A percentile compares a stretch with the other conserved stretches of the same genome.
phyloP scores from a whole-genome alignment of 2,329 filamentous ascomycete species.

The Pseudogymnoascus sp. region DNA sequence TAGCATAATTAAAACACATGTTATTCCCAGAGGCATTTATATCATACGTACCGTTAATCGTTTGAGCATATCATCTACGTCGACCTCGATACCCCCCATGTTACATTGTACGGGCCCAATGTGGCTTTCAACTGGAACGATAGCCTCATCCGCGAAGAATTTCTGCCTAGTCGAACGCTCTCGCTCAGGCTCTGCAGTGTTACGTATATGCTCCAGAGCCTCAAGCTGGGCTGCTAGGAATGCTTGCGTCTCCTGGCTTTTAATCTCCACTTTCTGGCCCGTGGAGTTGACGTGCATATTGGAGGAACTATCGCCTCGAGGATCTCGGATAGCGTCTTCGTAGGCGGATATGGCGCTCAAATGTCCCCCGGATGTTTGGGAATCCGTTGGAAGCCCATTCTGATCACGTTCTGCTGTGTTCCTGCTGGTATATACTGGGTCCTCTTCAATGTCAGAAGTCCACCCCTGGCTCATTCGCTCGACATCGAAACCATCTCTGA shows the following conservation, averaged over 20 bases:
- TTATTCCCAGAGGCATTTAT: not conserved
- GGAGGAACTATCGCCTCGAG: slow-evolving; percentile 54
- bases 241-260: slow-evolving; percentile 65
- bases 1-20: slow-evolving; percentile 3
- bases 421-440: slow-evolving; percentile 32
- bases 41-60: slow-evolving; percentile 60
- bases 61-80: slow-evolving; percentile 88
- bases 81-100: slow-evolving; percentile 93
- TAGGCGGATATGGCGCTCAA: slow-evolving; percentile 57
- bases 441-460: slow-evolving; percentile 70
- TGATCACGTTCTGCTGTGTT: slow-evolving; percentile 18
- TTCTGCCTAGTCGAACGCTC: not conserved
- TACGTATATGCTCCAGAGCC: slow-evolving; percentile 57
- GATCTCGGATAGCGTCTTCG: slow-evolving; percentile 71
- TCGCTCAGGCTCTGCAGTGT: slow-evolving; percentile 28
- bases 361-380: slow-evolving; percentile 34
- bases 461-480: slow-evolving; percentile 79
- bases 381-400: slow-evolving; percentile 11
- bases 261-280: slow-evolving; percentile 40
- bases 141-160: slow-evolving; percentile 20
- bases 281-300: slow-evolving; percentile 37
- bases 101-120: slow-evolving; percentile 96
- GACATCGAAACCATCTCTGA: slow-evolving; percentile 86
- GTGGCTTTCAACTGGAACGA: slow-evolving; percentile 50
- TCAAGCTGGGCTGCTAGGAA: slow-evolving; percentile 72